Conservation (phyloP, 2,329 filamentous ascomycete species). For the Penicillium sp. region DNA sequence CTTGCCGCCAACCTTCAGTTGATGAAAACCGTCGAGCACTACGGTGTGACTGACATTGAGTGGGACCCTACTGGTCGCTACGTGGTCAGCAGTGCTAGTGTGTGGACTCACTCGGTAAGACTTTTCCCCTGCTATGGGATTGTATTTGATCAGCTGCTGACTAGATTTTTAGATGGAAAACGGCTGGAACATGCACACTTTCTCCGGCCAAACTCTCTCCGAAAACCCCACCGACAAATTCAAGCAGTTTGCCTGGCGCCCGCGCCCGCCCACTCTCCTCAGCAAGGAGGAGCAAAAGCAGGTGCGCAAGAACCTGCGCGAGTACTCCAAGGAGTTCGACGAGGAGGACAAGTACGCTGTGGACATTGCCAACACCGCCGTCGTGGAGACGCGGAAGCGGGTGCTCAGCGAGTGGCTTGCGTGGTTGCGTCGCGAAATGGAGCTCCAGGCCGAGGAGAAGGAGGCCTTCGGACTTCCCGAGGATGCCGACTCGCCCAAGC, state of each 20-base stretch:
- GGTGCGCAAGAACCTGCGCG: conserved; percentile 95
- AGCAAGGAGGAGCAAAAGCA: conserved; percentile 96
- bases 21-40: conserved; percentile 92
- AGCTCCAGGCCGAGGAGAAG: conserved; percentile 67
- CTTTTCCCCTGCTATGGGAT: conserved; percentile 2
- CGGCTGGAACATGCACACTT: conserved; percentile 96
- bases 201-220: conserved; percentile 80
- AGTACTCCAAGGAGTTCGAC: conserved; percentile 92
- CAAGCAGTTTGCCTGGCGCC: conserved; percentile 95
- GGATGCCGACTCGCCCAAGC: conserved; percentile 57
- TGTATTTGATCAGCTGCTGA: conserved; percentile 16
- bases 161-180: conserved; percentile 77
- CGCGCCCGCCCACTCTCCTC: conserved; percentile 83
- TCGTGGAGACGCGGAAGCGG: conserved; percentile 79
- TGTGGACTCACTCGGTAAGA: conserved; percentile 91
- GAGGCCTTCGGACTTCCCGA: conserved; percentile 61
- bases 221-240: conserved; percentile 95
- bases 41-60: conserved; percentile 94
- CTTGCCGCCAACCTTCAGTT: conserved; percentile 89
- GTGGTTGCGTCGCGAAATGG: conserved; percentile 71
- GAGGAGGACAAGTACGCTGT: conserved; percentile 91
- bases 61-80: conserved; percentile 97
- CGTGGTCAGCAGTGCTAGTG: conserved; percentile 85
- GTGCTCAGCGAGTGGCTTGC: conserved; percentile 82
- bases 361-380: conserved; percentile 86